These are phyloP conservation scores for Diaporthe aspalathi DNA, from an alignment of 2,329 filamentous ascomycete species.

Conservation along the genomic window DNA sequence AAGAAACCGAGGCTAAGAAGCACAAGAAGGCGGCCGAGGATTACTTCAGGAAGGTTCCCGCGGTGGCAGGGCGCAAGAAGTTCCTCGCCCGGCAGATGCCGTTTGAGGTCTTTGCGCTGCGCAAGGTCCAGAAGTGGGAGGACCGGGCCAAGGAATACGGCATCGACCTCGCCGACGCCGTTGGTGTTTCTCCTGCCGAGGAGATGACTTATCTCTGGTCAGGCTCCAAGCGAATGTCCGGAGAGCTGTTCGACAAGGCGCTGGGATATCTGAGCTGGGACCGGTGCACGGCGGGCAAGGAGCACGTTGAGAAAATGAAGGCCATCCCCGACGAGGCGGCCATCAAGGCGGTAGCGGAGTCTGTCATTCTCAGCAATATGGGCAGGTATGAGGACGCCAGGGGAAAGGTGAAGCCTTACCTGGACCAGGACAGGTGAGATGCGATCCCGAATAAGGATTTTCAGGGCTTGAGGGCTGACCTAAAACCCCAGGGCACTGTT, in stretches of 20 bases:
- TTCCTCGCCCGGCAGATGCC: conserved; percentile 92
- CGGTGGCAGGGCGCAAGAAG: conserved; percentile 83
- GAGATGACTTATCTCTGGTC: conserved; percentile 98
- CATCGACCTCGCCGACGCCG: conserved; percentile 79
- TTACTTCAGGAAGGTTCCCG: conserved; percentile 77
- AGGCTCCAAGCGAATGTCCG: conserved; percentile 83
- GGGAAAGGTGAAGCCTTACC: conserved; percentile 71
- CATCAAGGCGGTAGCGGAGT: conserved; percentile 74
- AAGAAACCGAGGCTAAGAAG: conserved; percentile 57
- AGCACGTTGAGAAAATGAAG: conserved; percentile 58
- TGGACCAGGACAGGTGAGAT: conserved; percentile 71
- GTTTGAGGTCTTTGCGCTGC: conserved; percentile 85
- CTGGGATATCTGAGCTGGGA: conserved; percentile 73
- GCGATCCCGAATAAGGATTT: background rate
- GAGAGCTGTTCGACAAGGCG: conserved; percentile 71
- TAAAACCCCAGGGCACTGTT: conserved; percentile 57
- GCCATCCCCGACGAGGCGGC: conserved; percentile 70
- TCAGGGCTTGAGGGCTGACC: conserved; percentile 21
- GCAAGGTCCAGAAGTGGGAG: conserved; percentile 92
- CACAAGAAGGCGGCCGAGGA: conserved; percentile 75
- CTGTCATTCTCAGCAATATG: conserved; percentile 73
- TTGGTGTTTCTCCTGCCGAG: conserved; percentile 82
- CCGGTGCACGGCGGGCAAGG: conserved; percentile 64
- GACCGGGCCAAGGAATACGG: conserved; percentile 75
- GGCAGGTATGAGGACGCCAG: conserved; percentile 74